Percentiles rank a stretch among this genome's conserved stretches.
Conservation (phyloP, 108 stramenopile species). For the Skeletonema costatum region DNA sequence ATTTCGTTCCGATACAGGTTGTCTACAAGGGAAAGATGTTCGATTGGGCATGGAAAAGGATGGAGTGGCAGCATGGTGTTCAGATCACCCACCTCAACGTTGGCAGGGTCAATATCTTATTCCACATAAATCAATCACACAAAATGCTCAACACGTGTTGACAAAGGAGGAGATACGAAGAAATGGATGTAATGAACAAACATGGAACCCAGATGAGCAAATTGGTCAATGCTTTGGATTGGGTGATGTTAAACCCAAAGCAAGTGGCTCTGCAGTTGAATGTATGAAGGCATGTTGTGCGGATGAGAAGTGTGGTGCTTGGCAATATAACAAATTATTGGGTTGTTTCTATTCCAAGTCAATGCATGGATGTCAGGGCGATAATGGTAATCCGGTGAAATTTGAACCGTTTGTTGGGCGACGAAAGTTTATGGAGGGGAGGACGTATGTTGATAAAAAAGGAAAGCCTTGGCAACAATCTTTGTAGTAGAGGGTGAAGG, state of each 20-base stretch:
- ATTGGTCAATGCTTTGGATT: constrained; percentile 65
- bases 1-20: constrained; percentile 51
- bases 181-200: constrained; percentile 26
- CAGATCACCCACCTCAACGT: constrained; percentile 51
- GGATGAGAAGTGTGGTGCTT: constrained; percentile 53
- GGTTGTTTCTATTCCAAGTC: constrained; percentile 55
- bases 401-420: constrained; percentile 64
- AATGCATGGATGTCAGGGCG: constrained; percentile 48
- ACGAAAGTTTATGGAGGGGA: constrained; percentile 37
- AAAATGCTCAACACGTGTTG: neutral
- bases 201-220: constrained; percentile 62
- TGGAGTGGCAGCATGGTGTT: constrained; percentile 53
- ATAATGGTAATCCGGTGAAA: constrained; percentile 42
- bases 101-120: constrained; percentile 59
- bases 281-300: constrained; percentile 60
- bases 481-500: neutral
- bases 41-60: constrained; percentile 65
- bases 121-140: constrained; percentile 4
- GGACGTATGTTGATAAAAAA: constrained; percentile 39
- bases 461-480: constrained; percentile 37
- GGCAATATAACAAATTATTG: constrained; percentile 52
- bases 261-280: constrained; percentile 32
- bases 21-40: constrained; percentile 53
- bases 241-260: constrained; percentile 43
- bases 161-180: constrained; percentile 17